phyloP scores from a whole-genome alignment of 2,329 filamentous ascomycete species.

The Penicillium sp. region DNA sequence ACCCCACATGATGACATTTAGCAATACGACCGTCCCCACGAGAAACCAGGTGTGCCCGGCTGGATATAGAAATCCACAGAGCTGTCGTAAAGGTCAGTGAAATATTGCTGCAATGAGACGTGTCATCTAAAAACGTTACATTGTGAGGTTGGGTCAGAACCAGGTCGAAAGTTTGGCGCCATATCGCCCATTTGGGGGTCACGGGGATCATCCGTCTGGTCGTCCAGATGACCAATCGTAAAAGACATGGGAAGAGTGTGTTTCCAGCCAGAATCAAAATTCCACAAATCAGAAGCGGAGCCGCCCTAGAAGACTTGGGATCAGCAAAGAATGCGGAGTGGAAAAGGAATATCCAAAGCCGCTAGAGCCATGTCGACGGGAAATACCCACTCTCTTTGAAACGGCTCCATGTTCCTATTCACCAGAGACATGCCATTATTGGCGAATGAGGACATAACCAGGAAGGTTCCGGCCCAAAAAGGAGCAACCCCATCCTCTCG shows the following conservation, averaged over 20 bases:
- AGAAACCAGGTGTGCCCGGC: constrained; percentile 60
- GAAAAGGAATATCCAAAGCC: neutral
- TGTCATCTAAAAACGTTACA: constrained; percentile 5
- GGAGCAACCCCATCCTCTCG: constrained; percentile 44
- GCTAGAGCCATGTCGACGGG: no score
- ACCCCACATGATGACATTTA: constrained; percentile 62
- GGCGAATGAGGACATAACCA: constrained; percentile 50
- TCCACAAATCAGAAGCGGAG: constrained; percentile 45
- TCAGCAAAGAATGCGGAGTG: neutral
- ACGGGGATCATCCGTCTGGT: constrained; percentile 30
- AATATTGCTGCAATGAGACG: neutral
- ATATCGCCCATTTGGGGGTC: constrained; percentile 22
- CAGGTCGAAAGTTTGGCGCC: constrained; percentile 28
- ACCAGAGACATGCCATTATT: constrained; percentile 51
- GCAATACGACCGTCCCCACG: constrained; percentile 52
- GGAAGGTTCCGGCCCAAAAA: constrained; percentile 46
- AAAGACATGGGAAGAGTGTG: constrained; percentile 59
- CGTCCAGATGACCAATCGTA: constrained; percentile 55
- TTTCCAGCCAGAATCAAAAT: constrained; percentile 59
- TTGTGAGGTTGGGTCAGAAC: constrained; percentile 29
- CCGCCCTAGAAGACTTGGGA: constrained; percentile 21
- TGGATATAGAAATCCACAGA: constrained; percentile 51
- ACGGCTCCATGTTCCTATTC: constrained; percentile 47
- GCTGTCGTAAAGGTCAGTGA: constrained; percentile 8
- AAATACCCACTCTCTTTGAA: constrained; percentile 30